Conservation (phyloP, 2,329 filamentous ascomycete genomes). For the Trichoderma gracile region DNA sequence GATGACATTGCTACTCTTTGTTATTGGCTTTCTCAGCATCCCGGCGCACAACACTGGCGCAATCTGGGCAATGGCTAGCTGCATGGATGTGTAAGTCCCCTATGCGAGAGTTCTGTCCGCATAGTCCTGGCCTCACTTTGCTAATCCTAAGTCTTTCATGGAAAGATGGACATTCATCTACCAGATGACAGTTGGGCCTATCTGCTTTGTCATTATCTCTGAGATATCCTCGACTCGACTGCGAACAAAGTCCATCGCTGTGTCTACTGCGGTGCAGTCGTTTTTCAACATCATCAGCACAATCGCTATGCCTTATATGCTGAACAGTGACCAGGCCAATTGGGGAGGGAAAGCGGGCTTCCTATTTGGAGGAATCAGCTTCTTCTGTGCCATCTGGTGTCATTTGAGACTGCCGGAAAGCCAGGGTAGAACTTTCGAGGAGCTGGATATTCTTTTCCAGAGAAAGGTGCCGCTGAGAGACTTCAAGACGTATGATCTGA, state of each 20-base stretch:
- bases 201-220: slow-evolving; percentile 45
- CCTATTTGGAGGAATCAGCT: slow-evolving; percentile 35
- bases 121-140: background rate
- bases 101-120: background rate
- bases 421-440: slow-evolving; percentile 35
- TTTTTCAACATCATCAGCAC: slow-evolving; percentile 34
- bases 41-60: slow-evolving; percentile 36
- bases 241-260: slow-evolving; percentile 37
- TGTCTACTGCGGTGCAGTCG: slow-evolving; percentile 34
- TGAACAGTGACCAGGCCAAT: slow-evolving; percentile 37
- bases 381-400: slow-evolving; percentile 32
- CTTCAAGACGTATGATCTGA: slow-evolving; percentile 28
- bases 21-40: slow-evolving; percentile 46
- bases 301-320: slow-evolving; percentile 37
- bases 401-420: slow-evolving; percentile 38
- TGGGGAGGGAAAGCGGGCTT: slow-evolving; percentile 39
- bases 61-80: slow-evolving; percentile 42
- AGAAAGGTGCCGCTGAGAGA: slow-evolving; percentile 26
- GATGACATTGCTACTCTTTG: slow-evolving; percentile 42
- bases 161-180: slow-evolving; percentile 44
- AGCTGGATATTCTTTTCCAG: slow-evolving; percentile 38
- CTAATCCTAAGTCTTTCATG: background rate
- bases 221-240: slow-evolving; percentile 42
- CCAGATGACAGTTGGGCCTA: slow-evolving; percentile 45
- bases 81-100: slow-evolving; percentile 38